Percentiles rank a stretch among this genome's conserved stretches.
These are phyloP conservation scores for Candida labiduridarum DNA, from an alignment of 1,139 yeast species.

Conservation along the genomic window DNA sequence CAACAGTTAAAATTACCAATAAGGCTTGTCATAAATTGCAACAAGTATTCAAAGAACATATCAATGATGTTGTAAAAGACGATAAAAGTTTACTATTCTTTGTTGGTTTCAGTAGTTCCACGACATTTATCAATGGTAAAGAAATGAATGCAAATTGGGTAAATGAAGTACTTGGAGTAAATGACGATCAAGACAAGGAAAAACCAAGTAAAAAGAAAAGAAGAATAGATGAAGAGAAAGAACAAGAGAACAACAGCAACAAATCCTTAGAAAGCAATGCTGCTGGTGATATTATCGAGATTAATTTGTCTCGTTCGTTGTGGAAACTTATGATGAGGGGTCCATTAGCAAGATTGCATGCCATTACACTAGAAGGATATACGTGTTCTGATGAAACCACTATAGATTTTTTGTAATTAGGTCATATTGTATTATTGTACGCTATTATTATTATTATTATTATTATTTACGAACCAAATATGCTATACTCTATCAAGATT, in stretches of 20 bases:
- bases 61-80: slow-evolving; percentile 24
- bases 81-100: slow-evolving; percentile 26
- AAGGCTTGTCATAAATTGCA: slow-evolving; percentile 26
- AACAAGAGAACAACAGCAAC: slow-evolving; percentile 1
- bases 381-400: slow-evolving; percentile 17
- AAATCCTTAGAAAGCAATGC: slow-evolving; percentile 13
- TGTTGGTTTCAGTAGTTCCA: slow-evolving; percentile 30
- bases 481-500: slow-evolving; percentile 15
- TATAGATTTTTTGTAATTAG: slow-evolving; percentile 7
- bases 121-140: slow-evolving; percentile 37
- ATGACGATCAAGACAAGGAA: background rate
- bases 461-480: background rate
- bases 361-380: slow-evolving; percentile 34
- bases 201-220: slow-evolving; percentile 4
- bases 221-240: slow-evolving; percentile 15
- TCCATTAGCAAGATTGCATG: slow-evolving; percentile 27
- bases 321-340: slow-evolving; percentile 37
- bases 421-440: background rate
- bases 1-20: slow-evolving; percentile 30
- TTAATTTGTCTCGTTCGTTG: slow-evolving; percentile 32
- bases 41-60: slow-evolving; percentile 28
- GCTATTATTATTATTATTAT: background rate
- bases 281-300: slow-evolving; percentile 39
- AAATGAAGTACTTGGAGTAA: slow-evolving; percentile 26
- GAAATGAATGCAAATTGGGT: slow-evolving; percentile 42